Evolutionary conservation across 1,284 basidiomycete species (phyloP), one percentile per base, ranked within the genome.

Genomic region (Leccinum subrobustum): DNA sequence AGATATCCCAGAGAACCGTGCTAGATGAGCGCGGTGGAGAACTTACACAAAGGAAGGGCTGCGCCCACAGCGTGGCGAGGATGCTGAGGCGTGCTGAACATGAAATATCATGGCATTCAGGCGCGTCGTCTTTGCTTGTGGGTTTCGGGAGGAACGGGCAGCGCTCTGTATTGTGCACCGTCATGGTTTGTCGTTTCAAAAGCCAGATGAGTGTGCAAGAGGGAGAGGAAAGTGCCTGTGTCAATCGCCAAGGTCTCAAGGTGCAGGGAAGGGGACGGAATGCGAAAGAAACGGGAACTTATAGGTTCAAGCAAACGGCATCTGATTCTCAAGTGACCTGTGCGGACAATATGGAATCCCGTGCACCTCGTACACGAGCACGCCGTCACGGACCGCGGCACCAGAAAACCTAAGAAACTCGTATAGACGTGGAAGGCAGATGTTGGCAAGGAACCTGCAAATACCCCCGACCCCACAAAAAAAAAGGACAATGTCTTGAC

Each of bases 31-130:
- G 16, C 4, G 16, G 25, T 23, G 14, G 25, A 14, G 48, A 11
- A 25, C 53, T 54, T 54, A 68, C 67, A 48, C 62, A 69, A 1
- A 68, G 47, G 56, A 70, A 70, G 1, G 63, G 65, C 16, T 60
- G 68, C 0, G 50, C 42, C 57, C 67, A 68, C 47, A 66, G 44
- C 4, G 61, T 54, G n/a, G 35, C 58, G 25, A 66, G 56, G 35
- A 68, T 66, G n/a, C 20, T 50, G 29, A 58, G 48, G 27, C 58
- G 57, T 20, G 54, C 62, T 9, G 58, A 37, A 4, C 18, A 42
- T 18, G 65, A 35, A 25, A 66, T 48, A 11, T 56, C 47, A 20
- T 63, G 63, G 27, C 44, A 65, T 20, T 39, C 57, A 18, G 37
- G 51, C 23, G 23, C 12, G 14, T 8, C 5, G 29, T 54, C 47